Conservation (phyloP, 1,284 basidiomycete genomes). For the Mycena citricolor region DNA sequence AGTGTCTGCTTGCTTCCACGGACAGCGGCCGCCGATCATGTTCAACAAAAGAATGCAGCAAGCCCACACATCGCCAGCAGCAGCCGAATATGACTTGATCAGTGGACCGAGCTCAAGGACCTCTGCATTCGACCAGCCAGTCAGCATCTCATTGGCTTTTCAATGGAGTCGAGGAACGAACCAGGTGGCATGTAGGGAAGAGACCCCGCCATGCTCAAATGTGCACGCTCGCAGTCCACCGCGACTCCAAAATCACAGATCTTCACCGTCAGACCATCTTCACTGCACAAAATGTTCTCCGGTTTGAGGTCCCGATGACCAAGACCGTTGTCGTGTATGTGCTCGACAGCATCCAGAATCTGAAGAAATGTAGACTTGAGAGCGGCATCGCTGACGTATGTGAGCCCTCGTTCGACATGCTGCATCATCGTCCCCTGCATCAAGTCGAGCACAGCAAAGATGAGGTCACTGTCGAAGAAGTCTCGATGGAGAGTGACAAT, state of each 20-base stretch:
- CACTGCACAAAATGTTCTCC: slow-evolving; percentile 77
- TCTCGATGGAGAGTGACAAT: slow-evolving; percentile 77
- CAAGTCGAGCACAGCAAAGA: slow-evolving; percentile 59
- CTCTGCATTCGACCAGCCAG: too few relatives aligned
- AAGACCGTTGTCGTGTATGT: slow-evolving; percentile 67
- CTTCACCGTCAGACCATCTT: slow-evolving; percentile 57
- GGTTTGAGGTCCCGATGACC: slow-evolving; percentile 90
- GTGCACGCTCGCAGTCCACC: slow-evolving; percentile 61
- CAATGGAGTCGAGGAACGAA: too few relatives aligned
- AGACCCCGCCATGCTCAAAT: slow-evolving; percentile 80
- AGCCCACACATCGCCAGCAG: slow-evolving; percentile 94
- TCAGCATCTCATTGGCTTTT: too few relatives aligned
- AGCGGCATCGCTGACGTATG: slow-evolving; percentile 49
- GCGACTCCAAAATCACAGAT: slow-evolving; percentile 87
- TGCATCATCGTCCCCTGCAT: slow-evolving; percentile 56
- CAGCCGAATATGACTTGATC: too few relatives aligned
- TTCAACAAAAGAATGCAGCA: slow-evolving; percentile 84
- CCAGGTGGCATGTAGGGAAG: slow-evolving; percentile 81
- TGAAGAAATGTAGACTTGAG: slow-evolving; percentile 68
- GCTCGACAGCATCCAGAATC: slow-evolving; percentile 76
- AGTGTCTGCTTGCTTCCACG: too few relatives aligned
- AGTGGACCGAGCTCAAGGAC: too few relatives aligned
- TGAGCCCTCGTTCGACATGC: slow-evolving; percentile 44
- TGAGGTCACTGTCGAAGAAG: slow-evolving; percentile 52
- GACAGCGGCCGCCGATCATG: too few relatives aligned